phyloP scores from a whole-genome alignment of 2,329 filamentous ascomycete species.

The Monilinia laxa region DNA sequence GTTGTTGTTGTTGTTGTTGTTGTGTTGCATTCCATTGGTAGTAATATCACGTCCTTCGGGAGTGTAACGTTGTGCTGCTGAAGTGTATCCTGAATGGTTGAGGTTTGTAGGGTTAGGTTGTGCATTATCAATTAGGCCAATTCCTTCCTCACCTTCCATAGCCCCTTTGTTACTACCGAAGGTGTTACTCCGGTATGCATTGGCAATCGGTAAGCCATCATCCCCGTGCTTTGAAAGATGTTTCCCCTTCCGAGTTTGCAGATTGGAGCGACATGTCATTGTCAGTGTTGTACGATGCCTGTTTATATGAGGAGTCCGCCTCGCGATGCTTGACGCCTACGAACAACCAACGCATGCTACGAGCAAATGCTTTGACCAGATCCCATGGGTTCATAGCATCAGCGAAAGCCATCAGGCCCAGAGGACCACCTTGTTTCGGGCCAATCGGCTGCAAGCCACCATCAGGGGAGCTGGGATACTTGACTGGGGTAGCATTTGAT shows the following conservation, averaged over 20 bases:
- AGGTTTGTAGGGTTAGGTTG: conserved; percentile 36
- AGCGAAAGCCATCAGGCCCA: conserved; percentile 63
- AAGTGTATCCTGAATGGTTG: conserved; percentile 31
- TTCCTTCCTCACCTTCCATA: conserved; percentile 34
- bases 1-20: conserved; percentile 24
- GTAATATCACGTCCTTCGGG: conserved; percentile 34
- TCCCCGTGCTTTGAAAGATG: conserved; percentile 30
- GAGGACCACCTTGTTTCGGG: conserved; percentile 61
- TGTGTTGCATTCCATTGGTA: conserved; percentile 25
- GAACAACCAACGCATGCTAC: conserved; percentile 74
- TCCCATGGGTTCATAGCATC: conserved; percentile 83
- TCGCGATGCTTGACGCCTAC: conserved; percentile 65
- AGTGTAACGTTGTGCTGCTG: conserved; percentile 38
- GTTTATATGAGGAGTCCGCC: conserved; percentile 52
- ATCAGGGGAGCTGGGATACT: neutral
- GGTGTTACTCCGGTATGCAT: conserved; percentile 38
- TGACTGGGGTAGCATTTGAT: conserved; percentile 11
- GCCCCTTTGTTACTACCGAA: conserved; percentile 32
- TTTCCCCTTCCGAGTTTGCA: conserved; percentile 15
- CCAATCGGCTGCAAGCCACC: conserved; percentile 45
- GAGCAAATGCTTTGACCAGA: conserved; percentile 73
- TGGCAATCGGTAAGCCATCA: conserved; percentile 35
- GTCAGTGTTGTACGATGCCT: conserved; percentile 24
- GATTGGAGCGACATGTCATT: conserved; percentile 32
- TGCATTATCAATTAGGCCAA: conserved; percentile 37